These are phyloP conservation scores for Penicillium sp. DNA, from an alignment of 2,329 filamentous ascomycete genomes.

Conservation along the genomic window DNA sequence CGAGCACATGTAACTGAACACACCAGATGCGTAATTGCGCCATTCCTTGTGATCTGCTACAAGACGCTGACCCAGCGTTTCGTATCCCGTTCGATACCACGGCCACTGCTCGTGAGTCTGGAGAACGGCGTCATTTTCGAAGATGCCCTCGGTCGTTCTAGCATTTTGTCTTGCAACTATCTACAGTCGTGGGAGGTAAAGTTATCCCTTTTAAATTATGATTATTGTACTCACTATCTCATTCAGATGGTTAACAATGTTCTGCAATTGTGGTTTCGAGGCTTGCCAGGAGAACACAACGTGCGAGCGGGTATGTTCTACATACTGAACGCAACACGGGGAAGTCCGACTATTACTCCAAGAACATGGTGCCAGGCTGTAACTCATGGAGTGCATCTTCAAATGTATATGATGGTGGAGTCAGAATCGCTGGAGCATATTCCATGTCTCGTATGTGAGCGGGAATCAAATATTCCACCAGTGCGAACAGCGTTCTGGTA, in stretches of 20 bases:
- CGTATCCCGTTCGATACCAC: background rate
- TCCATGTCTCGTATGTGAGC: background rate
- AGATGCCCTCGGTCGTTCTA: background rate
- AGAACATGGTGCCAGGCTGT: background rate
- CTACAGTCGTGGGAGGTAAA: background rate
- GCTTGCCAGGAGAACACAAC: background rate
- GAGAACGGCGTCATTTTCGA: background rate
- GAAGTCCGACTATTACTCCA: background rate
- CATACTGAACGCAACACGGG: background rate
- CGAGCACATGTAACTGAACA: background rate
- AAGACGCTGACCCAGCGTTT: background rate
- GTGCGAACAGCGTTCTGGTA: background rate
- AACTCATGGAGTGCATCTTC: background rate
- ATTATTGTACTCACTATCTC: background rate
- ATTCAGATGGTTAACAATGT: background rate
- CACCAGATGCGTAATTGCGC: background rate
- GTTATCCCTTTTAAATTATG: background rate
- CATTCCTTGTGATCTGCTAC: background rate
- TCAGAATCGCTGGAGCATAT: background rate
- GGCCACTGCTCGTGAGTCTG: background rate
- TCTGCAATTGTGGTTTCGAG: background rate
- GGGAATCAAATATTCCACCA: background rate
- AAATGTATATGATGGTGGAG: background rate
- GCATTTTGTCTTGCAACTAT: background rate
- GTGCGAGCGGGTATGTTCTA: background rate